Percentiles rank a stretch among this genome's conserved stretches.
Evolutionary conservation across 495 filamentous ascomycete species (phyloP).

Genomic region (Glonium stellatum): DNA sequence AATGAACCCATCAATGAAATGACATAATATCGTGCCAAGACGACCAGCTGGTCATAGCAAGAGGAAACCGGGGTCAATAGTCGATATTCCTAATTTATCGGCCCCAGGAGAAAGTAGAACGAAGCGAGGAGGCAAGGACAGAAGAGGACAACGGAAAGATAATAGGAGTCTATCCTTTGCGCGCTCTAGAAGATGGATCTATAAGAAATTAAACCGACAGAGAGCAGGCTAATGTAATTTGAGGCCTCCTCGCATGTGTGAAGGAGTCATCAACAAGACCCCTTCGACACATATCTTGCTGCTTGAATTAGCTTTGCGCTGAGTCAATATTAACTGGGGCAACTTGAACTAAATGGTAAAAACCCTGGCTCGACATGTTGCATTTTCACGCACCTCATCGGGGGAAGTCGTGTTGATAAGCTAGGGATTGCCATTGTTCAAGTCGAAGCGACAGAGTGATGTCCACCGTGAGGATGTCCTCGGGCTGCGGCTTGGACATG

Average conservation of each 20-base stretch:
- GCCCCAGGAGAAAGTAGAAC: not conserved
- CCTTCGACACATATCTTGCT: not conserved
- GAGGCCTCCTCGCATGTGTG: not conserved
- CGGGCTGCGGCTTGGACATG: conserved; percentile 2
- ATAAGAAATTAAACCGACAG: not conserved
- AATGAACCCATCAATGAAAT: not conserved
- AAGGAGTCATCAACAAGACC: not conserved
- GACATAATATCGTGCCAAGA: too few relatives aligned
- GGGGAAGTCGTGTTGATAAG: not conserved
- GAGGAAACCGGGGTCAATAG: not conserved
- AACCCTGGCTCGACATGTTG: not conserved
- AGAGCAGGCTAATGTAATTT: not conserved
- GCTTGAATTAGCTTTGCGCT: not conserved
- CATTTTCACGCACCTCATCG: not conserved
- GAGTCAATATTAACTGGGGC: not conserved
- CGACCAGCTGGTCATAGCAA: not conserved
- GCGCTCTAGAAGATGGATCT: conserved; percentile 3
- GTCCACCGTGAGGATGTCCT: not conserved
- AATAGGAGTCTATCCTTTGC: not conserved
- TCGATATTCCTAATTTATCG: not conserved
- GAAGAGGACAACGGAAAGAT: not conserved
- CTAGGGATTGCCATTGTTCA: not conserved
- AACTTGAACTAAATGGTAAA: not conserved
- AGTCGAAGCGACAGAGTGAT: not conserved
- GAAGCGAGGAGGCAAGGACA: not conserved